Evolutionary conservation across 148 eudicot genomes (phyloP).

Genomic region (Salicornia ramosissima): DNA sequence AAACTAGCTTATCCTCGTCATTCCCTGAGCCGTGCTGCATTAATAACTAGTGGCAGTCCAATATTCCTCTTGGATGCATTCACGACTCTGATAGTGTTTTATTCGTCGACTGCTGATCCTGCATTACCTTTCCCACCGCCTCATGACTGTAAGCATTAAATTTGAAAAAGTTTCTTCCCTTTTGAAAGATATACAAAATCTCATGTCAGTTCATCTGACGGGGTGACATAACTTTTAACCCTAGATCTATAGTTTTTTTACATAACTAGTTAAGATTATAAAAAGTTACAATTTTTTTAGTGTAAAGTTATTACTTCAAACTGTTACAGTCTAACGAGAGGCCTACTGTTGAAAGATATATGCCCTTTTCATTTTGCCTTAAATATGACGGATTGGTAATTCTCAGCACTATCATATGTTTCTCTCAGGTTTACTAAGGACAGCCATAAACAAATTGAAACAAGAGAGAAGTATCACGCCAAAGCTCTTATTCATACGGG

Average conservation of each 20-base stretch:
- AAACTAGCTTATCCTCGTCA: conserved; percentile 95
- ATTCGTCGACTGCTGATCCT: conserved; percentile 87
- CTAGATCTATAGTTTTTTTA: too few relatives aligned
- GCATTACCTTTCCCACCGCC: conserved; percentile 93
- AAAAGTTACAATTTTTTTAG: too few relatives aligned
- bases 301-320: too few relatives aligned
- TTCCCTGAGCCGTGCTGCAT: conserved; percentile 94
- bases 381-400: background rate
- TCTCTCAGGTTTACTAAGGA: conserved; percentile 66
- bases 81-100: conserved; percentile 83
- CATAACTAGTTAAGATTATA: too few relatives aligned
- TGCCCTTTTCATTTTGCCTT: background rate
- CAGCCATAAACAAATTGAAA: conserved; percentile 74
- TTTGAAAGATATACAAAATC: conserved; percentile 1
- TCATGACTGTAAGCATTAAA: conserved; percentile 72
- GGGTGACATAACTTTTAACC: too few relatives aligned
- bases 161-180: background rate
- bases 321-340: too few relatives aligned
- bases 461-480: conserved; percentile 97
- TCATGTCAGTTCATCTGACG: too few relatives aligned
- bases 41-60: conserved; percentile 92
- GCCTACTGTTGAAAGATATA: too few relatives aligned
- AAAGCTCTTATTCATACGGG: conserved; percentile 73
- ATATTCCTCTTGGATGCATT: conserved; percentile 95
- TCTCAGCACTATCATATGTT: conserved; percentile 5